phyloP scores from a whole-genome alignment of 495 filamentous ascomycete genomes.

The Polyplosphaeria fusca region DNA sequence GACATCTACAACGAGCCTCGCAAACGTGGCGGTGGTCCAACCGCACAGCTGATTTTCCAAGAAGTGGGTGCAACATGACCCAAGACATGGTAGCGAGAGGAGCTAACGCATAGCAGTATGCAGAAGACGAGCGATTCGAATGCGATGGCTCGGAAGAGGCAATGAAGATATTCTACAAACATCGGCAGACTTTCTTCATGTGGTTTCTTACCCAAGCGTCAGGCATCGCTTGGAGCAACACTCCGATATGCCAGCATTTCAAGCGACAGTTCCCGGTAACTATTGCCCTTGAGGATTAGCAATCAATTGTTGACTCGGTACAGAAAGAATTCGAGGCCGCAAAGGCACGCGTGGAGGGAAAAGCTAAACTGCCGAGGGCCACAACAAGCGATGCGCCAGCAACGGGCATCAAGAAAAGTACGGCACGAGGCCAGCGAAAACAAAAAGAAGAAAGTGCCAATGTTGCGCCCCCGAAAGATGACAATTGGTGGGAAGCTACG shows the following conservation, averaged over 20 bases:
- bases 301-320: background rate
- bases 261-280: conserved; percentile 49
- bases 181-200: conserved; percentile 54
- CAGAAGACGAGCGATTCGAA: conserved; percentile 19
- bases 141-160: conserved; percentile 47
- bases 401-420: background rate
- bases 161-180: conserved; percentile 51
- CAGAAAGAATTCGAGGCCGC: conserved; percentile 12
- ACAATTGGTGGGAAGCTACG: conserved; percentile 34
- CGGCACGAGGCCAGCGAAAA: background rate
- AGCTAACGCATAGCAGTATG: conserved; percentile 30
- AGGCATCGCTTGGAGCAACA: conserved; percentile 54
- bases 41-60: conserved; percentile 35
- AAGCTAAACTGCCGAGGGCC: background rate
- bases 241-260: conserved; percentile 53
- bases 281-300: background rate
- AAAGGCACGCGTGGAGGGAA: conserved; percentile 15
- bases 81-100: conserved; percentile 4
- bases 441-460: conserved; percentile 17
- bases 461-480: conserved; percentile 29
- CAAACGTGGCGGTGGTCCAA: conserved; percentile 29
- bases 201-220: conserved; percentile 58
- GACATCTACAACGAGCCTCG: conserved; percentile 45
- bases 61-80: conserved; percentile 17
- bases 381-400: background rate